A percentile compares a stretch with the other conserved stretches of the same genome.
Evolutionary conservation across 129 eudicot genomes (phyloP).

Genomic region (Smallanthus sonchifolius): DNA sequence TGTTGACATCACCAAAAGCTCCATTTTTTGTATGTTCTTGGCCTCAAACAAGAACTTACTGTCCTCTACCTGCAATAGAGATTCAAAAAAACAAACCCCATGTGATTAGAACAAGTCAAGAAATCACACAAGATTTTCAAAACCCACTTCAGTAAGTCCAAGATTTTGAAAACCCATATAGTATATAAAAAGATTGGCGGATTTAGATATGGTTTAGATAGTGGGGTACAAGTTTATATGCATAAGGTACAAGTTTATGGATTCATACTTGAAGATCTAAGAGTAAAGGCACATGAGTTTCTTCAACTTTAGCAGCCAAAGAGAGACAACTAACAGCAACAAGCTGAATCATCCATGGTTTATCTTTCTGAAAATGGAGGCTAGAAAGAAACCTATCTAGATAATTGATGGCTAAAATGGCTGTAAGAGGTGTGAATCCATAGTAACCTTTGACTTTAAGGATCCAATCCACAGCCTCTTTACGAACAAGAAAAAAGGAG

Average conservation of each 20-base stretch:
- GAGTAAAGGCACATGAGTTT: conserved; percentile 74
- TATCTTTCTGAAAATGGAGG: conserved; percentile 46
- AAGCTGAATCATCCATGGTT: conserved; percentile 93
- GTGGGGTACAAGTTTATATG: background rate
- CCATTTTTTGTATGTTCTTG: conserved; percentile 74
- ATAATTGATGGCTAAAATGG: conserved; percentile 70
- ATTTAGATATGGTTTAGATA: background rate
- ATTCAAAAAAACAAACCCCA: conserved; percentile 8
- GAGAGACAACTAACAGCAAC: conserved; percentile 80
- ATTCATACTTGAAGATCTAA: conserved; percentile 76
- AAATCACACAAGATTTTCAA: background rate
- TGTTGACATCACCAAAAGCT: conserved; percentile 72
- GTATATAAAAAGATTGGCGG: too few relatives aligned
- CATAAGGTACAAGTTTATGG: background rate
- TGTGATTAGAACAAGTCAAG: background rate
- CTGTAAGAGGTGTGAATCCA: conserved; percentile 70
- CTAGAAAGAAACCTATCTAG: conserved; percentile 62
- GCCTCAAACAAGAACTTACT: conserved; percentile 63
- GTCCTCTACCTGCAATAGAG: conserved; percentile 43
- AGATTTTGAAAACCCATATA: background rate
- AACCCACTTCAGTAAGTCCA: background rate
- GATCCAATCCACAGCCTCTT: conserved; percentile 77
- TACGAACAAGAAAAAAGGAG: conserved; percentile 35
- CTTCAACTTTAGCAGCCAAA: conserved; percentile 93
- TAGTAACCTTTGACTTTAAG: conserved; percentile 52